Base-by-base conservation (phyloP, 148 eudicot genomes). In the Spergularia bocconei region DNA sequence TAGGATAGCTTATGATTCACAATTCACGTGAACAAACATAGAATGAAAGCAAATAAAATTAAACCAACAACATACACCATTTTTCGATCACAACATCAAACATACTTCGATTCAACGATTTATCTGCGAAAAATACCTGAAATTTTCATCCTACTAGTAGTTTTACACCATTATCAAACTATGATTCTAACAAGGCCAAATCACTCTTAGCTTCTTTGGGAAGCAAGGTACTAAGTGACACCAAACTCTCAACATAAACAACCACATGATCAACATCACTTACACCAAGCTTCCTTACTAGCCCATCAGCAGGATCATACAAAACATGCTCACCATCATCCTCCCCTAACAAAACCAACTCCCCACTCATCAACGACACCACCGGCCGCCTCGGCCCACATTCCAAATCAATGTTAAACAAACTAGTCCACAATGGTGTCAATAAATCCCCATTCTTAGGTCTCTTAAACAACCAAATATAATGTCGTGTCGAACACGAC, bases 391-490 rank as follows among this genome's bases (percentile, higher is more conserved):
- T 75, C 9, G 83, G 83, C 9, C 79, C 76, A 20, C 83, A 70
- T 21, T 70, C 83, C 41, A 80, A 51, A 75, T 80, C 83, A 75
- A 80, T 80, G 47, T 70, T 70, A 50, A 80, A 80, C 76, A 80
- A 13, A 8, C 19, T 75, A 50, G n/a, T 47, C 83, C 83, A 75
- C 1, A 13, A 11, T 16, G 16, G 21, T 4, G 16, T 17, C 23
- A 9, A 17, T 15, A 44, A 17, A 29, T 59, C 63, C 13, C 8
- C 14, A 8, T 0, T 13, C 71, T 63, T 55, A 17, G 5, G 7
- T 9, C 1, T 19, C 66, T 10, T 70, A 29, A 58, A 47, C 53
- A 57, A 72, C 79, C 79, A 80, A 33, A 80, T 71, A 38, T 71
- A 80, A 44, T 70, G 67, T 76, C 76, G 20, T 1, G 62, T 64